phyloP scores from a whole-genome alignment of 164 flowering plant genomes.

The Aristolochia californica region DNA sequence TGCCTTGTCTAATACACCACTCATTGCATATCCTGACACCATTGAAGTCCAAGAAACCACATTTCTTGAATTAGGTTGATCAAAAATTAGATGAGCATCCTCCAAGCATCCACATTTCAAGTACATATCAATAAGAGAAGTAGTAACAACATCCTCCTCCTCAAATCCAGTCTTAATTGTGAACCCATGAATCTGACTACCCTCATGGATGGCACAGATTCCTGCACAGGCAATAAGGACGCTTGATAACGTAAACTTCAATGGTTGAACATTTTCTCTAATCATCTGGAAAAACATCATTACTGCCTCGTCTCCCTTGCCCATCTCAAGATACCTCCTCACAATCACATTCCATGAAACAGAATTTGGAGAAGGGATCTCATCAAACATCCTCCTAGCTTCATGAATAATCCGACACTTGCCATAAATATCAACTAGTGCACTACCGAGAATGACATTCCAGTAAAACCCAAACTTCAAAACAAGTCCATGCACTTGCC shows the following conservation, averaged over 20 bases:
- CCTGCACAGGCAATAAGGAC: constrained; percentile 50
- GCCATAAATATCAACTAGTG: constrained; percentile 62
- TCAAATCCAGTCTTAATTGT: constrained; percentile 27
- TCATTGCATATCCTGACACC: constrained; percentile 37
- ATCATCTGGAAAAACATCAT: constrained; percentile 38
- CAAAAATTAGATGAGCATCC: constrained; percentile 29
- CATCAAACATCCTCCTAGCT: constrained; percentile 45
- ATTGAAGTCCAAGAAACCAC: constrained; percentile 39
- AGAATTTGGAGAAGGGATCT: constrained; percentile 36
- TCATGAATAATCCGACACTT: constrained; percentile 42
- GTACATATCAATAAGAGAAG: constrained; percentile 47
- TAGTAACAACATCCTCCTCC: constrained; percentile 28
- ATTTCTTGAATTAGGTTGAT: constrained; percentile 21
- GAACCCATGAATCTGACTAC: constrained; percentile 42
- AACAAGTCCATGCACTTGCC: constrained; percentile 41
- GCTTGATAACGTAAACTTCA: constrained; percentile 39
- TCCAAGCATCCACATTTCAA: constrained; percentile 34
- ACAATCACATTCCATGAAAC: constrained; percentile 65
- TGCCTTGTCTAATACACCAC: constrained; percentile 39
- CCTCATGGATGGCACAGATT: constrained; percentile 26
- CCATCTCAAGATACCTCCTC: constrained; percentile 45
- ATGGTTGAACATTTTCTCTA: constrained; percentile 21
- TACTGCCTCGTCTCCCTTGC: constrained; percentile 31
- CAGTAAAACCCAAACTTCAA: constrained; percentile 34
- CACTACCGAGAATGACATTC: constrained; percentile 49